phyloP scores from a whole-genome alignment of 805 yeast genomes.

The Komagataella phaffii region DNA sequence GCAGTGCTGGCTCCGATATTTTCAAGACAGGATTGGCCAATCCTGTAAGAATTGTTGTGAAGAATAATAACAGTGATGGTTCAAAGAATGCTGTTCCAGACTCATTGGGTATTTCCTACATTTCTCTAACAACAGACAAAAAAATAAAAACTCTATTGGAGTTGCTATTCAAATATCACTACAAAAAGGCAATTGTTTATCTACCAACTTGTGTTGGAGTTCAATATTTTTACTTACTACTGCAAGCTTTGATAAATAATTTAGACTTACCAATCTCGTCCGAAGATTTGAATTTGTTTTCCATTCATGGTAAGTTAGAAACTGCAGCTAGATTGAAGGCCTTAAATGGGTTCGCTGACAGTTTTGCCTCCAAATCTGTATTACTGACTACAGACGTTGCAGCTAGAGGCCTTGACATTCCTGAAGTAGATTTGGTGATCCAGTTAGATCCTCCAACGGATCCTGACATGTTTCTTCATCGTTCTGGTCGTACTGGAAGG shows the following conservation, averaged over 20 bases:
- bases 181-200: conserved; percentile 77
- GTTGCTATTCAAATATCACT: conserved; percentile 38
- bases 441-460: conserved; percentile 94
- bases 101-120: conserved; percentile 47
- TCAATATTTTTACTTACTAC: conserved; percentile 53
- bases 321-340: conserved; percentile 71
- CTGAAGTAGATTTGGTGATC: conserved; percentile 82
- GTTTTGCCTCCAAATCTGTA: conserved; percentile 35
- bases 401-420: conserved; percentile 91
- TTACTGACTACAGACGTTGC: conserved; percentile 96
- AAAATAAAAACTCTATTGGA: conserved; percentile 50
- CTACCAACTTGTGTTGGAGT: conserved; percentile 86
- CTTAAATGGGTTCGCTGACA: conserved; percentile 41
- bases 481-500: conserved; percentile 93
- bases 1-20: conserved; percentile 65
- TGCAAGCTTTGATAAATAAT: conserved; percentile 25
- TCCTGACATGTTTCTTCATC: conserved; percentile 80
- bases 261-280: conserved; percentile 7
- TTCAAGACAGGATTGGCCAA: conserved; percentile 86
- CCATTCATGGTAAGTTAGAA: conserved; percentile 86
- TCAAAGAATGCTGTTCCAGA: conserved; percentile 40
- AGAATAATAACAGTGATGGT: conserved; percentile 25
- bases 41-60: conserved; percentile 80
- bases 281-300: conserved; percentile 29
- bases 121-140: conserved; percentile 39